These are phyloP conservation scores for Psilocybe cubensis DNA, from an alignment of 768 basidiomycete genomes.

Conservation along the genomic window DNA sequence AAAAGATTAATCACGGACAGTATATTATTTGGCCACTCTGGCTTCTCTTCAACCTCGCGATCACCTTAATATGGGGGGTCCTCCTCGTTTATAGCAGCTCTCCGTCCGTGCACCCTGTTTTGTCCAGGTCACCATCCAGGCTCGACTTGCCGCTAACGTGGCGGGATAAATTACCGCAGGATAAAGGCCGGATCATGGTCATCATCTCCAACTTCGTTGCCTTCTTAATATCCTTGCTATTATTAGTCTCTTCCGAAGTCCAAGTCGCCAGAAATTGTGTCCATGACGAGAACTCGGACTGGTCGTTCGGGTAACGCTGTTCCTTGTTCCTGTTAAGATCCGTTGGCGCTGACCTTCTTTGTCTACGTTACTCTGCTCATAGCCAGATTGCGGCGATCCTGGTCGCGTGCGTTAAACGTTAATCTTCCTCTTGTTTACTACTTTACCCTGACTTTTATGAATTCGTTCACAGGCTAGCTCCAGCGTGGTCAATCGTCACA, in stretches of 20 bases:
- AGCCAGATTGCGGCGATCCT: conserved; percentile 21
- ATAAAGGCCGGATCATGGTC: conserved; percentile 16
- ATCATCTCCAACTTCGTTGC: conserved; percentile 11
- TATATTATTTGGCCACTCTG: conserved; percentile 18
- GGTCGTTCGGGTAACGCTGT: conserved; percentile 21
- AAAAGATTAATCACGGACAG: conserved; percentile 7
- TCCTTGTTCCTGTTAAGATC: not conserved
- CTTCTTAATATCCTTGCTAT: conserved; percentile 12
- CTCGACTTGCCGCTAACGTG: conserved; percentile 1
- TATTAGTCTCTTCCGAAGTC: conserved; percentile 18
- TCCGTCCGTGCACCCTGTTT: conserved; percentile 17
- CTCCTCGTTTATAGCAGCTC: conserved; percentile 19
- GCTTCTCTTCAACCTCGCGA: conserved; percentile 18
- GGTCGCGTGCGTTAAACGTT: conserved; percentile 14
- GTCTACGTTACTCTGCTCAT: not conserved
- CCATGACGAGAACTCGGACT: conserved; percentile 16
- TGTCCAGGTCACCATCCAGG: conserved; percentile 14
- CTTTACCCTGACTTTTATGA: not conserved
- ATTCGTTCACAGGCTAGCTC: conserved; percentile 11
- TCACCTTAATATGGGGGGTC: conserved; percentile 18
- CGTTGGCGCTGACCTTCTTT: not conserved
- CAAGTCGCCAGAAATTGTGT: conserved; percentile 18
- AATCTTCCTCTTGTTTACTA: not conserved
- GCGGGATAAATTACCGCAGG: conserved; percentile 10
- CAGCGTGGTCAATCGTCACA: conserved; percentile 18